Base-by-base conservation (phyloP, 768 basidiomycete species). In the Pleurotus platypus region DNA sequence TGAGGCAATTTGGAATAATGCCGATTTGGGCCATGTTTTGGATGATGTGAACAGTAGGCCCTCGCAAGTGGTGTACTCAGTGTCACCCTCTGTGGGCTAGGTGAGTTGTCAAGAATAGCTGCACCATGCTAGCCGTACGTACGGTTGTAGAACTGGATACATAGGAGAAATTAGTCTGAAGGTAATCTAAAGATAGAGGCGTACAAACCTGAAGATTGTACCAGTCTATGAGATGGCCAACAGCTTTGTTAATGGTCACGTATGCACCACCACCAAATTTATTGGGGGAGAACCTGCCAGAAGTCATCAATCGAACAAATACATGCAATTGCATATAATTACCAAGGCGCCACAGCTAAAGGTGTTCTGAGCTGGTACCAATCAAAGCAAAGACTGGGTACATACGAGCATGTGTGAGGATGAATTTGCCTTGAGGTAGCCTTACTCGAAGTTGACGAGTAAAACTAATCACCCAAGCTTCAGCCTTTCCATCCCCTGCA, bases 161-260 rank as follows among this genome's bases (percentile, higher is more conserved):
- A 35, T 49, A 39, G 49, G 46, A 1, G 35, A 49, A 4, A 46
- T 58, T 46, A 55, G 47, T 58, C 20, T 20, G 20, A 54, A 37
- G 39, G 22, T 4, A 47, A 38, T 2, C 5, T 46, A 12, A n/a
- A 20, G 30, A 56, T 65, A 63, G 66, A 55, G 67, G 68, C 16
- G 46, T 49, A 64, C 73, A 67, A 59, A 82, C 80, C 74, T 84
- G 76, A 47, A 78, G 61, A 57, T 81, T 80, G 63, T 80, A 85
- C 80, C 84, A 89, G 67, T 88, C 86, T 62, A 88, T 88, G 16
- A 79, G 67, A 60, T 66, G 70, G 4, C 86, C 86, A n/a, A 84
- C 82, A 3, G 69, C 61, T 46, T 72, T 50, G 64, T 86, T 74
- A 16, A 89, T 78, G 54, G 72, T 74, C 22, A 81, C 70, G 63